A percentile compares a stretch with the other conserved stretches of the same genome.
These are phyloP conservation scores for Thozetella sp. DNA, from an alignment of 495 filamentous ascomycete species.

Conservation along the genomic window DNA sequence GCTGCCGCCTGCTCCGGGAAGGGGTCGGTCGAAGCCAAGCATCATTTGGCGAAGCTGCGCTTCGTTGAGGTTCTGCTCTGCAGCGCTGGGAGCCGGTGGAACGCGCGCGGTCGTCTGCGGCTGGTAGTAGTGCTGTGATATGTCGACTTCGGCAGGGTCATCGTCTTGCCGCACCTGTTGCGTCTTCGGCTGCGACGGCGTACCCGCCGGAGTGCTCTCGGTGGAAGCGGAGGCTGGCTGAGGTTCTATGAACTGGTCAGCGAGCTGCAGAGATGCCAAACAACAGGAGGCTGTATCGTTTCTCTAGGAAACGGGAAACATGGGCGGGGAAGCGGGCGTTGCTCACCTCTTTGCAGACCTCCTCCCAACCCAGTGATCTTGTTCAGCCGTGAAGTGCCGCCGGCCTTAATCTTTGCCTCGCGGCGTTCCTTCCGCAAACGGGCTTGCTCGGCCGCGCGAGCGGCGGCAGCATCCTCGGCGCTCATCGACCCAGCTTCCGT, in stretches of 20 bases:
- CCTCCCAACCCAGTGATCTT: constrained; percentile 82
- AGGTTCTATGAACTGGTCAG: constrained; percentile 8
- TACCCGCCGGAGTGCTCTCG: constrained; percentile 12
- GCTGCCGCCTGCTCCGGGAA: constrained; percentile 37
- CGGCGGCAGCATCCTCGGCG: constrained; percentile 48
- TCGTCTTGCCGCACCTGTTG: constrained; percentile 25
- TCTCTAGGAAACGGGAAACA: background rate
- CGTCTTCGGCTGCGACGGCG: constrained; percentile 13
- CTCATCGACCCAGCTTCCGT: constrained; percentile 15
- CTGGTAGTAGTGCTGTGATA: constrained; percentile 59
- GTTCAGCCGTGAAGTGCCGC: constrained; percentile 76
- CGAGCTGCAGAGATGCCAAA: constrained; percentile 7
- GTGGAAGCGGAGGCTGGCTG: constrained; percentile 10
- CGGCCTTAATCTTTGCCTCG: constrained; percentile 86
- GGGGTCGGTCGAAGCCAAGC: constrained; percentile 34
- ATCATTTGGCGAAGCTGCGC: constrained; percentile 48
- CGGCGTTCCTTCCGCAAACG: constrained; percentile 86
- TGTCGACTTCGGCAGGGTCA: constrained; percentile 77
- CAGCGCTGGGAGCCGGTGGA: constrained; percentile 24
- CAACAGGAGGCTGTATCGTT: constrained; percentile 6
- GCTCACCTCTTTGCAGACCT: constrained; percentile 51
- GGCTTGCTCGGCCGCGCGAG: constrained; percentile 74
- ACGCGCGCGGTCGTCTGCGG: constrained; percentile 39
- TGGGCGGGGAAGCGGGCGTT: too few species aligned
- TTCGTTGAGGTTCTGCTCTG: constrained; percentile 25